phyloP scores from a whole-genome alignment of 345 rosid species.

The Isatis tinctoria region DNA sequence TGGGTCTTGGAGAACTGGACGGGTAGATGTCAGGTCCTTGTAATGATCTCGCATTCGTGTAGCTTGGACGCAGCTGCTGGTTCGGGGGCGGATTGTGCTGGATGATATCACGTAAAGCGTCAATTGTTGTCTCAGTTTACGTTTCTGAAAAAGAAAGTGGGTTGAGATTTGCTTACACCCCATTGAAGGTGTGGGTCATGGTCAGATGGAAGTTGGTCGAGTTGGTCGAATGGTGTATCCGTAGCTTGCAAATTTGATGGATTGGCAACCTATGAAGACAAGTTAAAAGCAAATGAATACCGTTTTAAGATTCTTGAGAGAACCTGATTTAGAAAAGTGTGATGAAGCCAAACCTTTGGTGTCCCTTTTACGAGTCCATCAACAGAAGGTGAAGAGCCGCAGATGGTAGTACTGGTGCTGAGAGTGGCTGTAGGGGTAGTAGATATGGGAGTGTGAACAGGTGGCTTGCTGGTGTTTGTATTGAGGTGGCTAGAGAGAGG shows the following conservation, averaged over 20 bases:
- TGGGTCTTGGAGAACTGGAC: conserved; percentile 8
- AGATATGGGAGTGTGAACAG: background rate
- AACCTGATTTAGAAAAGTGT: background rate
- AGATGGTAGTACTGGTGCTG: background rate
- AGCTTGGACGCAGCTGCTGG: background rate
- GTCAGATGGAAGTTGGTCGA: conserved; percentile 5
- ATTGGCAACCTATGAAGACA: conserved; percentile 12
- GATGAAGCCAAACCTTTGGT: conserved; percentile 23
- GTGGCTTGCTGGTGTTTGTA: conserved; percentile 9
- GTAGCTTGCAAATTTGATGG: conserved; percentile 19
- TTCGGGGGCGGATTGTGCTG: conserved; percentile 4
- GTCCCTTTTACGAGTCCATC: background rate
- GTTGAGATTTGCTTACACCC: conserved; percentile 16
- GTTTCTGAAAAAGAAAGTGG: conserved; percentile 1
- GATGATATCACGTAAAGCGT: background rate
- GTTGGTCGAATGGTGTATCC: conserved; percentile 18
- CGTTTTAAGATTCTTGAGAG: background rate
- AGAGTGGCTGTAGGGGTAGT: background rate
- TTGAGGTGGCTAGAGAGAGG: conserved; percentile 13
- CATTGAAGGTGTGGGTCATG: background rate
- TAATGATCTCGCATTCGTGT: too few species aligned
- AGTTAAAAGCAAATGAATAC: background rate
- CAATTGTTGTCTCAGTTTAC: background rate
- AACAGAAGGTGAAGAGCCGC: conserved; percentile 10
- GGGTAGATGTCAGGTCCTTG: too few species aligned